Evolutionary conservation across 2,329 filamentous ascomycete genomes (phyloP), one percentile per base, ranked within the genome.

Genomic region (Sphaerulina populicola): DNA sequence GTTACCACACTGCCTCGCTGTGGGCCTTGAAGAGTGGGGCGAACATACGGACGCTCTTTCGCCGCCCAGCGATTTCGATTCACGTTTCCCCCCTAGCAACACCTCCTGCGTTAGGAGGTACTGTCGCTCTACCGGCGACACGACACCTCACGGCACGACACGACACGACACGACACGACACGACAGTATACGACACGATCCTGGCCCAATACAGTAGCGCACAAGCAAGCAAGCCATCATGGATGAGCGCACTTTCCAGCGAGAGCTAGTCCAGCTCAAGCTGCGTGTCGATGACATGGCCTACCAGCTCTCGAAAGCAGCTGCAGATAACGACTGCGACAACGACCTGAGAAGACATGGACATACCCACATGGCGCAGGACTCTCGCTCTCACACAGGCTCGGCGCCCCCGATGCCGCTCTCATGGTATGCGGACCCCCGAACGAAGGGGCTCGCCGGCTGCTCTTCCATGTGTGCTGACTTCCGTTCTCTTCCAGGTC

Each of bases 181-280:
- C 23, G 23, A 27, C 23, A 18, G 18, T 18, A 18, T 18, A 18
- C 18, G 2, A 18, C 18, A 18, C 18, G 18, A 18, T 18, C 4
- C 18, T 18, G 18, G 18, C 18, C 18, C 18, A 18, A 18, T 18
- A 18, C 18, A 18, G 18, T 18, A 18, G 18, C 4, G 18, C 18
- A 27, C 23, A 27, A 27, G 23, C 23, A 27, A 27, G 23, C 23
- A 27, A 27, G 23, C 23, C 5, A 27, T 4, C 23, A 35, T 35
- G 31, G 31, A 35, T n/a, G 31, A 35, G 31, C 31, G 31, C 31
- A 35, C 6, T 35, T 35, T 35, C 31, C 55, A 59, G 23, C 51
- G 42, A 15, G 56, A 63, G 53, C 54, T 64, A n/a, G 43, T 53
- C 12, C 39, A 52, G 39, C 57, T 63, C 30, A 62, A 63, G 31